Base-by-base conservation (phyloP, 1,139 yeast genomes). In the Debaryomyces psychrophilus region DNA sequence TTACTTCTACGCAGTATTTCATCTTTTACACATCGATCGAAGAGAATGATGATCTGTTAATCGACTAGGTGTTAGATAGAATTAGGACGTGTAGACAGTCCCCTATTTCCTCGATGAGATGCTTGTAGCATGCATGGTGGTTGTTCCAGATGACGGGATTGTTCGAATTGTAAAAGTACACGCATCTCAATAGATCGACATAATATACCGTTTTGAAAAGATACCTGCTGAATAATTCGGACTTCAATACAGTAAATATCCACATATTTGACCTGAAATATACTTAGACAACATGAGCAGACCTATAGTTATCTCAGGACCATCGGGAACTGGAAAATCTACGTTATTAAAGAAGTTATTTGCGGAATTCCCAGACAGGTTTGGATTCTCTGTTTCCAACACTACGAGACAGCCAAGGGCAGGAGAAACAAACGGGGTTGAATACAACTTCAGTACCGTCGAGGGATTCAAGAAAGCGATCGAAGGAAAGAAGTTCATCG, bases 311-410 rank as follows among this genome's bases (percentile, higher is more conserved):
- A 81, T 93, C 52, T 90, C 97, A 36, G 99, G 99, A 53, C 99
- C 99, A 45, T 89, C 97, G 45, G 99, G 96, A 54, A 80, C 97
- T 33, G 99, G 99, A 52, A 93, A 93, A 70, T 90, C 97, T 57
- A 93, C 99, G 12, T 76, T 93, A 50, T 78, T 93, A 65, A 90
- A 93, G 71, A 87, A 85, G 66, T 77, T 93, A 54, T 88, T 95
- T 63, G 90, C 88, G 39, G 98, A 93, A 67, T 90, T 68, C 68
- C 99, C 99, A 49, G 83, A 81, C 58, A 80, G 76, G 52, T 93
- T 93, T 68, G 99, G 98, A 2, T 93, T 93, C 68, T 89, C 97
- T 37, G 90, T 93, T 34, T 90, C 97, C 42, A 87, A 93, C 67
- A 93, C 99, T 51, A 93, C 99, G 25, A 82, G 99, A 68, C 59